Evolutionary conservation across 139 green algal genomes (phyloP), one percentile per base, ranked within the genome.

Genomic region (Chlamydomonas sp.): DNA sequence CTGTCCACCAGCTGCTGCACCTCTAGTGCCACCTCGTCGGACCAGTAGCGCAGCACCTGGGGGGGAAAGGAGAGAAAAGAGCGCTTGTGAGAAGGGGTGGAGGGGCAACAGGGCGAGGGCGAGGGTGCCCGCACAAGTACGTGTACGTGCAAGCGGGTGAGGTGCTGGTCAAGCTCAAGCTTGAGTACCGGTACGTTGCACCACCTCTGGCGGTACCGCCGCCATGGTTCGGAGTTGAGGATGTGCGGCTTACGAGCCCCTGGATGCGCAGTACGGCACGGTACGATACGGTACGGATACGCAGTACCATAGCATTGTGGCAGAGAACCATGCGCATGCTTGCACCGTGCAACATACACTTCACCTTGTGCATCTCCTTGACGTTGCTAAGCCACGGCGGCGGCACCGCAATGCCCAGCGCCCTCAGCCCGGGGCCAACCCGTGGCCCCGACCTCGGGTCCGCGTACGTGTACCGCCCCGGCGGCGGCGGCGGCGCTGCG

Each of bases 281-380:
- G n/a, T n/a, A n/a, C n/a, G n/a, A n/a, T n/a, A n/a, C n/a, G n/a
- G n/a, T n/a, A n/a, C n/a, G n/a, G n/a, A n/a, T n/a, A n/a, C n/a
- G n/a, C n/a, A n/a, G n/a, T n/a, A n/a, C n/a, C n/a, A n/a, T n/a
- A n/a, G n/a, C n/a, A n/a, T n/a, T n/a, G n/a, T n/a, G n/a, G n/a
- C n/a, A n/a, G n/a, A n/a, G n/a, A n/a, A n/a, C n/a, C n/a, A n/a
- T n/a, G n/a, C n/a, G n/a, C n/a, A n/a, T n/a, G n/a, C 66, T 18
- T 71, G 66, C 66, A 71, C 66, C 10, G 66, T 14, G 66, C 66
- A 49, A 49, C 31, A 49, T 49, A 49, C 31, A 49, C 31, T 49
- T 49, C 63, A 86, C 81, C 81, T 86, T 86, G 81, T 78, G 58
- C 69, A 49, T 2, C 69, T 86, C 81, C 59, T 78, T 78, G 58